These are phyloP conservation scores for Triticum turgidum DNA, from an alignment of 176 grass and related monocot species.

Conservation along the genomic window DNA sequence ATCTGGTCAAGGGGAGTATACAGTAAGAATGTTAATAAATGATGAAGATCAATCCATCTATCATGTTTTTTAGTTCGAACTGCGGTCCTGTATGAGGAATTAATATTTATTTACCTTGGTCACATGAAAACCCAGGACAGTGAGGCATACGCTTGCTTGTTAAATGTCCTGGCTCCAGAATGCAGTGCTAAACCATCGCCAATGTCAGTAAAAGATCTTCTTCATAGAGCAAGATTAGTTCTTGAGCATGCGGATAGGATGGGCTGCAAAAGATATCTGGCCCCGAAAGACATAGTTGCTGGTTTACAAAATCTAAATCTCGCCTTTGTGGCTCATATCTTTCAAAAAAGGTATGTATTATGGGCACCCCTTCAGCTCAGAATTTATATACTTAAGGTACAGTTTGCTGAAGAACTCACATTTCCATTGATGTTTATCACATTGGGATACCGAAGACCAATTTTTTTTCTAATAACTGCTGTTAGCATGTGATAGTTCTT, in stretches of 20 bases:
- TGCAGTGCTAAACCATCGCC: constrained; percentile 63
- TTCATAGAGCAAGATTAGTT: constrained; percentile 87
- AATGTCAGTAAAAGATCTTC: constrained; percentile 76
- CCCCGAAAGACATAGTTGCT: constrained; percentile 95
- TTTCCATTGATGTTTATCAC: not conserved
- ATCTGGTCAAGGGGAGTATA: not conserved
- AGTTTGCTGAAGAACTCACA: not conserved
- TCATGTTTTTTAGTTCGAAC: constrained; percentile 7
- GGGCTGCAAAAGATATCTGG: constrained; percentile 96
- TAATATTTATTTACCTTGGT: constrained; percentile 8
- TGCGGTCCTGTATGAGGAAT: not conserved
- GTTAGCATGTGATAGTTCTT: constrained; percentile 25
- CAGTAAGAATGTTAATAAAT: constrained; percentile 22
- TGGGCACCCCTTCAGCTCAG: not conserved
- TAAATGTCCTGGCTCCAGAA: constrained; percentile 92
- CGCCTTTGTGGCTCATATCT: constrained; percentile 97
- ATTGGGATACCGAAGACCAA: constrained; percentile 9
- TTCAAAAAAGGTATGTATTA: constrained; percentile 80
- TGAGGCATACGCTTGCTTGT: constrained; percentile 87
- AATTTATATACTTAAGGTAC: constrained; percentile 1
- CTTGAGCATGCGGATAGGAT: constrained; percentile 98
- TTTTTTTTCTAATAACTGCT: not conserved
- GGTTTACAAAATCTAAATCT: constrained; percentile 98
- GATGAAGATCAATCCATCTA: not conserved
- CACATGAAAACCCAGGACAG: constrained; percentile 69